Evolutionary conservation across 345 rosid genomes (phyloP), one percentile per base, ranked within the genome.

Genomic region (Populus deltoides): DNA sequence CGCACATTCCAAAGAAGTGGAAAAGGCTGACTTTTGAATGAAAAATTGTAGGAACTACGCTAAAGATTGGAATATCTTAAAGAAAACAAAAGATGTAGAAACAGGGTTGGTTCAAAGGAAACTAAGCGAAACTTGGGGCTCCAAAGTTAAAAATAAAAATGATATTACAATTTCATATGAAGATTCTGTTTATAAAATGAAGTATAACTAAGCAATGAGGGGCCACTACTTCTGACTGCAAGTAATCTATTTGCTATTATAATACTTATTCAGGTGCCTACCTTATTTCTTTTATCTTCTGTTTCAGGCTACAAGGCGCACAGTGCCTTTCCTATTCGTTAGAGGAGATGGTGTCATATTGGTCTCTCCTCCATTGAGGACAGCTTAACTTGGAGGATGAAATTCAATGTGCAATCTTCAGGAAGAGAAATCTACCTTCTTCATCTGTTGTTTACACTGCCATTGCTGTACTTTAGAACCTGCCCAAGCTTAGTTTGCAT

Each of bases 341-440:
- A 88, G 99, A 85, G 99, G 99, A 57, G 99, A 97, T 74, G 97
- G 99, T 75, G 98, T 97, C 80, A 97, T 97, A 77, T 88, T 97
- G 88, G 99, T 97, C 75, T 92, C 99, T 66, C 99, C 98, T 74
- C 99, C 99, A 17, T 79, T 92, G 53, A 90, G 99, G 85, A 89
- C 99, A 49, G 88, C 98, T 43, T 96, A 86, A 89, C 79, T 25
- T 0, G 17, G 71, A 71, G 59, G 62, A 68, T 51, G 72, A 75
- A 41, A 66, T 71, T 71, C 71, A 72, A 65, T 31, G 20, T 76
- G 74, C 62, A 62, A 15, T 35, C 73, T 2, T 22, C 2, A 11
- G 57, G 65, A 5, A 27, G 18, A 53, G 75, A 62, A 51, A 20
- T 47, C 36, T 27, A 49, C 41, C 20, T n/a, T 73, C 43, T 24